Percentiles rank a stretch among this genome's conserved stretches.
phyloP scores from a whole-genome alignment of 164 flowering plant genomes.

The Brasenia schreberi region DNA sequence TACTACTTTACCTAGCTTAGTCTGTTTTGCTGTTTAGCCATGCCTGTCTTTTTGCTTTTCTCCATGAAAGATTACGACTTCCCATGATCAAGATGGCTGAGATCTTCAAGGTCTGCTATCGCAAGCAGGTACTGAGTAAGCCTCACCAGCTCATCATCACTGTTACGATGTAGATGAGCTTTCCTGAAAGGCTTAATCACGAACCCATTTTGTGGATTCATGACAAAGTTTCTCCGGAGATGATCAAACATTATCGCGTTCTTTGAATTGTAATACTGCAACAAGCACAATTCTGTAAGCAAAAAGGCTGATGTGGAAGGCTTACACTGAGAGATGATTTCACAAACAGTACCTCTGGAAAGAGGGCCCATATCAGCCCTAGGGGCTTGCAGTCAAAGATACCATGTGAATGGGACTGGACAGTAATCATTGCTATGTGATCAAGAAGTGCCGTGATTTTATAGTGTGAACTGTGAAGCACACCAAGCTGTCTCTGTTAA shows the following conservation, averaged over 20 bases:
- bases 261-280: conserved; percentile 69
- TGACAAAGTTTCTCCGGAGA: conserved; percentile 81
- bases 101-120: conserved; percentile 77
- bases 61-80: conserved; percentile 59
- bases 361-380: conserved; percentile 87
- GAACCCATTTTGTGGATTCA: conserved; percentile 97
- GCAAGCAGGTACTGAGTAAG: conserved; percentile 90
- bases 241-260: conserved; percentile 98
- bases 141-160: conserved; percentile 75
- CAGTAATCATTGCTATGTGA: conserved; percentile 91
- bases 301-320: conserved; percentile 1
- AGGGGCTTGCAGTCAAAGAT: conserved; percentile 95
- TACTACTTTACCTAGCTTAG: no score
- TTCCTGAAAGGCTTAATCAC: conserved; percentile 75
- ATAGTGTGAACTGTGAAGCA: conserved; percentile 79
- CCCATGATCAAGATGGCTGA: conserved; percentile 58
- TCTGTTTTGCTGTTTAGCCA: conserved; percentile 10
- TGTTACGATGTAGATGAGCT: conserved; percentile 67
- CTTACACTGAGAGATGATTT: not conserved
- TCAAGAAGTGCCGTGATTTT: conserved; percentile 91
- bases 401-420: conserved; percentile 77
- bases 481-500: conserved; percentile 97
- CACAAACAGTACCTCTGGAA: conserved; percentile 53
- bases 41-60: conserved; percentile 59
- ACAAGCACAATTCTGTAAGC: not conserved